Base-by-base conservation (phyloP, 345 rosid species). In the Citrus cavaleriei region DNA sequence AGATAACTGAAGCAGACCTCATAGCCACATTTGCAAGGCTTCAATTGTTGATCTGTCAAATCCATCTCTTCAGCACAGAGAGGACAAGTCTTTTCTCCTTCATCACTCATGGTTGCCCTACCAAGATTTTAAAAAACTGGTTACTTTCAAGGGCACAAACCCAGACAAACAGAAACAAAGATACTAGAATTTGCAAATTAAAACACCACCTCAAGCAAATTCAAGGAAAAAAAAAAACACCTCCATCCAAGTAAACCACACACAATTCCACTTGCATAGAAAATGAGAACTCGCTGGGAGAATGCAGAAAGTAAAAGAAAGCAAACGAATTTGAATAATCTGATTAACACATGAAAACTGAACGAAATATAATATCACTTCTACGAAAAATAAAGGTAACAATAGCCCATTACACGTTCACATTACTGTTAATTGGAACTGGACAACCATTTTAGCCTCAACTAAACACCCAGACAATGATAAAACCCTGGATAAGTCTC, bases 11-110 rank as follows among this genome's bases (percentile, higher is more conserved):
- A 66, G 65, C 80, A 46, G 81, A 95, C 97, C 95, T 95, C 95
- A 51, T 95, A 95, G 75, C 98, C 98, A 86, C 98, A 95, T 87
- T 89, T 86, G 90, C 98, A 95, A 71, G 98, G 98, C 87, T 91
- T 95, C 87, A 95, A 86, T 62, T 95, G 97, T 85, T 91, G 98
- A 84, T 93, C 98, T 58, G 98, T 93, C 83, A 93, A 78, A 78
- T 92, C 98, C 98, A 95, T 95, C 89, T 93, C 97, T 84, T 95
- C 97, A 0, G 97, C 91, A 34, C 98, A 95, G 78, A 95, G 92
- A 28, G 98, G 98, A 68, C 98, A 95, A 40, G 91, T 91, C 89
- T 80, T 95, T 71, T 95, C 98, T 77, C 97, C 93, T 73, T 88
- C 86, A 37, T 91, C 98, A 77, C 92, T 89, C 98, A 95, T 93